Base-by-base conservation (phyloP, 2,329 filamentous ascomycete genomes). In the Exophiala sp. region DNA sequence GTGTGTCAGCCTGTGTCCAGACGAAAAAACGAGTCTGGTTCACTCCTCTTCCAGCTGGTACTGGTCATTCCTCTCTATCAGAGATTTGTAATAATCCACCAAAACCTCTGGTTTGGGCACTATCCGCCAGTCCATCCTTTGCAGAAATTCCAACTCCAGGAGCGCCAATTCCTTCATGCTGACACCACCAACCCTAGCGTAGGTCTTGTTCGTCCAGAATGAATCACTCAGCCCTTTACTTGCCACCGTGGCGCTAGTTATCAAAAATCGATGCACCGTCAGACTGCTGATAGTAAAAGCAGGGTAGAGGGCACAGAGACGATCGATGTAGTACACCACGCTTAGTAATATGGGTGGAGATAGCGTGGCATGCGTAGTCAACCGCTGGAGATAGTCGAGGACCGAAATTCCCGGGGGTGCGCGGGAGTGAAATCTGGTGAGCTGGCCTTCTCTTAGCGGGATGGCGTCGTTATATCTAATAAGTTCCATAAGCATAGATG, bases 241-340 rank as follows among this genome's bases (percentile, higher is more conserved):
- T 5, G 92, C 94, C 3, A 99, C 94, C 0, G 94, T 96, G 8
- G 91, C 92, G 16, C 91, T 91, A 1, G 92, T 94, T 62, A 99
- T 99, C 8, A 99, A 81, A 67, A 97, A 99, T 7, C 94, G 91
- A 74, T 99, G 94, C 2, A 99, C 92, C 0, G 94, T 99, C 16
- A 99, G 78, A 43, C 90, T 96, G 68, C 91, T 96, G 63, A 99
- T 95, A 24, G 91, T 96, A 70, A 99, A 99, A 43, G 92, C 88
- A 2, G 89, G 88, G 69, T 96, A 99, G 55, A 95, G 78, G 9
- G 89, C 86, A 71, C 92, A 99, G 18, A 99, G 80, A 32, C 91
- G 86, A 73, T 99, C 94, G 65, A 99, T 97, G 67, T 97, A 99
- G 69, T 95, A 99, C 53, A 99, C 94, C 90, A 99, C 97, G 63